Percentiles rank a stretch among this genome's conserved stretches.
These are phyloP conservation scores for Sporothrix brunneoviolacea DNA, from an alignment of 2,329 filamentous ascomycete species.

Conservation along the genomic window DNA sequence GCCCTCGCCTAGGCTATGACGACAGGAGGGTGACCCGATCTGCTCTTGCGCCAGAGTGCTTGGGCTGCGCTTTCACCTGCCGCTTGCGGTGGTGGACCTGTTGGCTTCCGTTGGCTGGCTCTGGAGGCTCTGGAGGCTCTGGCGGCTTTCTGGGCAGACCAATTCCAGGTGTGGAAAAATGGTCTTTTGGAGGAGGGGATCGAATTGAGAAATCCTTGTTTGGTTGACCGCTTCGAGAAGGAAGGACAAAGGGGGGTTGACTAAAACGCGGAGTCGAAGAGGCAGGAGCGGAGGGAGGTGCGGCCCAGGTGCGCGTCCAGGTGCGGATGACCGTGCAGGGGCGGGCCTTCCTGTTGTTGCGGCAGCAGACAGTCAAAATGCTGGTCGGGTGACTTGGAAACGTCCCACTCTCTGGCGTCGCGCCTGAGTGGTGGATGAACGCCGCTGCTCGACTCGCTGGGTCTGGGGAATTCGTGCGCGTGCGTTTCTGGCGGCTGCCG, in stretches of 20 bases:
- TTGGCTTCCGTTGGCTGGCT: too few species aligned
- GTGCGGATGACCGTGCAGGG: neutral
- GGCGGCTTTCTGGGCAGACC: too few species aligned
- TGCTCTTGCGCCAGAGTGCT: neutral
- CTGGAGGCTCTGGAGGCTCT: too few species aligned
- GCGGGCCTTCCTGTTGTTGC: too few species aligned
- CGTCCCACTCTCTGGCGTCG: constrained; percentile 3
- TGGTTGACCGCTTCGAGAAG: too few species aligned
- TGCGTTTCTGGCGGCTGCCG: neutral
- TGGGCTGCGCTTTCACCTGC: neutral
- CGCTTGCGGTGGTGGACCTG: too few species aligned
- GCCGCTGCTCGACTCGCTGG: neutral
- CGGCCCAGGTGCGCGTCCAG: too few species aligned
- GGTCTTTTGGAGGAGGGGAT: too few species aligned
- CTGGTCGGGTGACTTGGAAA: constrained; percentile 5
- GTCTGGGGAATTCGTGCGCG: constrained; percentile 1
- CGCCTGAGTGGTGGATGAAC: constrained; percentile 1
- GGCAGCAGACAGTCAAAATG: neutral
- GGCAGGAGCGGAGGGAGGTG: neutral
- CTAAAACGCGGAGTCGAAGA: neutral
- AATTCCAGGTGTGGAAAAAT: too few species aligned
- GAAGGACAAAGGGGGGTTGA: neutral
- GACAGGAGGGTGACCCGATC: constrained; percentile 1
- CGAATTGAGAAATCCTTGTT: too few species aligned
- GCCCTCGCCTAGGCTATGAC: constrained; percentile 9